Base-by-base conservation (phyloP, 2,329 filamentous ascomycete genomes). In the Dothistroma septosporum region DNA sequence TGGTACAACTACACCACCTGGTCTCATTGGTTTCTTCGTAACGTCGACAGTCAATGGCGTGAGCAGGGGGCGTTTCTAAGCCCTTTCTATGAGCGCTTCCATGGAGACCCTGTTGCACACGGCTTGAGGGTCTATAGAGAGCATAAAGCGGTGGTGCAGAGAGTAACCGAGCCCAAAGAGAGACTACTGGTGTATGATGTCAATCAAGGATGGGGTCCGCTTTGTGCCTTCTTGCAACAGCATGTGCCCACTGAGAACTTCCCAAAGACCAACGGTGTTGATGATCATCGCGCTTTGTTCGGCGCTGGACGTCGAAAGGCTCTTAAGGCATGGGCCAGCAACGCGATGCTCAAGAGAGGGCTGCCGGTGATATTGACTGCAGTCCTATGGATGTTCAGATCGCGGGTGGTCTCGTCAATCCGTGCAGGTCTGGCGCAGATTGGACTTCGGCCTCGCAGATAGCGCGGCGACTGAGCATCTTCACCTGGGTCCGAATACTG, bases 201-300 rank as follows among this genome's bases (percentile, higher is more conserved):
- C 12, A 58, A 31, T 31, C 32, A 58, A 12, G 60, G 60, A 22
- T 64, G 57, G 62, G 58, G 41, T 41, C 60, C 60, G 32, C 52
- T 64, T 19, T 62, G 60, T 48, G 19, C 41, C 9, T 58, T 64
- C 33, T 44, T 64, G n/a, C 50, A 37, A n/a, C 60, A 58, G 37
- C 33, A 48, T 12, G 28, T 56, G 22, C 62, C 61, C 2, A 50
- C 61, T 46, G 22, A 21, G 19, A 37, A 8, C n/a, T 63, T 64
- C 49, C 62, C 61, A 14, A 32, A 53, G 32, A 31, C 50, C 10
- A 64, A 79, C 76, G 54, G 19, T 24, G 35, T 44, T 5, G 48
- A 22, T 8, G 57, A 59, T 7, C 49, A 59, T 48, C 21, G 57
- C 14, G 31, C 7, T 10, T 14, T 59, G 22, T 59, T 59, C 33